phyloP scores from a whole-genome alignment of 108 stramenopile species.

The Cyclotella distinguenda region DNA sequence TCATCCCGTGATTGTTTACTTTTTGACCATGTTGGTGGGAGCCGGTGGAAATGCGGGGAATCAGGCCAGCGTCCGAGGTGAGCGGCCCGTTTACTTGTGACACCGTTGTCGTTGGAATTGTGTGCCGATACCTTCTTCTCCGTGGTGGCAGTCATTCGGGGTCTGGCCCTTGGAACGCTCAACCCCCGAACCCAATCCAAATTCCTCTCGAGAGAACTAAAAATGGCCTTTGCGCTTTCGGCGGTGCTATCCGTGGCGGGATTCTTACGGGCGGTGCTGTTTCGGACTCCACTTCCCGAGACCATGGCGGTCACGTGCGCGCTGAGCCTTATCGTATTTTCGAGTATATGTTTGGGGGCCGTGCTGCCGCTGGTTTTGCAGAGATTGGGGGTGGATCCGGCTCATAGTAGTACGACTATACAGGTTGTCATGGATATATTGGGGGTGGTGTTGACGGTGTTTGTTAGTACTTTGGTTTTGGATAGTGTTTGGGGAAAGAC shows the following conservation, averaged over 20 bases:
- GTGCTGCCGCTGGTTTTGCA: conserved; percentile 76
- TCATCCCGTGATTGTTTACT: conserved; percentile 60
- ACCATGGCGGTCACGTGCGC: conserved; percentile 71
- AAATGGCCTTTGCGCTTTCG: conserved; percentile 41
- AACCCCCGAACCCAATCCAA: conserved; percentile 33
- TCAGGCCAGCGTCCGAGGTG: conserved; percentile 51
- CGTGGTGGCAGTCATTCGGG: conserved; percentile 54
- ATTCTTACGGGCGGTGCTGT: conserved; percentile 40
- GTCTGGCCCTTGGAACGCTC: conserved; percentile 53
- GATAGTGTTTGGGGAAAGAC: conserved; percentile 59
- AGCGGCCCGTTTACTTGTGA: neutral
- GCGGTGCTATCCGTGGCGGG: conserved; percentile 43
- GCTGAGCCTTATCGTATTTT: conserved; percentile 78
- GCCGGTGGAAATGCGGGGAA: conserved; percentile 60
- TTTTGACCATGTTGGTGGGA: conserved; percentile 64
- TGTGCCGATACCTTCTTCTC: no score
- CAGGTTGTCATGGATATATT: conserved; percentile 62
- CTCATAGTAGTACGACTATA: conserved; percentile 86
- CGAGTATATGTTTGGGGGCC: conserved; percentile 73
- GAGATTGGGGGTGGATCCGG: conserved; percentile 81
- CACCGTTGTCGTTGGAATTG: neutral
- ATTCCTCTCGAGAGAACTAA: conserved; percentile 41
- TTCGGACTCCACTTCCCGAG: conserved; percentile 48
- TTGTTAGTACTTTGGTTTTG: conserved; percentile 63
- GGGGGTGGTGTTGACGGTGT: conserved; percentile 71